phyloP scores from a whole-genome alignment of 441 rosid genomes.

The Jatropha podagrica region DNA sequence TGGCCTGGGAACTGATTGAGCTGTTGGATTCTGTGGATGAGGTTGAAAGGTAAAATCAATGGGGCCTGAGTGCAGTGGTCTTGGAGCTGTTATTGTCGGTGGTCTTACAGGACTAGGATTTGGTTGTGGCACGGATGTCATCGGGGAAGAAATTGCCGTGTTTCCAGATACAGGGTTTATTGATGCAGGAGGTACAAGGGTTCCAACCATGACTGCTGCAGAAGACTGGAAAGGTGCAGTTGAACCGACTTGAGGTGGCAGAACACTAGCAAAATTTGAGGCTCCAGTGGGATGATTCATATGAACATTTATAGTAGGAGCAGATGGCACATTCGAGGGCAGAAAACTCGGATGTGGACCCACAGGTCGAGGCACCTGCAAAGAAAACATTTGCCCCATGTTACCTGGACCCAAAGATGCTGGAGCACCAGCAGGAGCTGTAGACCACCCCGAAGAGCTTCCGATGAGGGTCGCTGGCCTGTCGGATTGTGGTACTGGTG shows the following conservation, averaged over 20 bases:
- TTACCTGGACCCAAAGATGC: conserved; percentile 36
- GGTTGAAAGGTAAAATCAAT: conserved; percentile 65
- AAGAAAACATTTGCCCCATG: conserved; percentile 42
- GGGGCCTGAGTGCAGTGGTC: conserved; percentile 41
- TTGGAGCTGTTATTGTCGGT: conserved; percentile 29
- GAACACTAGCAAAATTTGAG: conserved; percentile 29
- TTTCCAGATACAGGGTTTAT: conserved; percentile 23
- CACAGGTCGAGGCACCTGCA: conserved; percentile 34
- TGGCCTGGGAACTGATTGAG: conserved; percentile 45
- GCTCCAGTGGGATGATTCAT: conserved; percentile 29
- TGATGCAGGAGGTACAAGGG: conserved; percentile 23
- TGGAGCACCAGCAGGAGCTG: conserved; percentile 21
- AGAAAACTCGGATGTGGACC: conserved; percentile 41
- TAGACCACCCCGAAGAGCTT: conserved; percentile 42
- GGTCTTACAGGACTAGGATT: conserved; percentile 31
- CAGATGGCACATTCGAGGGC: conserved; percentile 32
- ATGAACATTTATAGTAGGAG: conserved; percentile 21
- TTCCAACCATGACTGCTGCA: conserved; percentile 6
- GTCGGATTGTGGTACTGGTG: conserved; percentile 36
- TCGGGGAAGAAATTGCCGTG: conserved; percentile 24
- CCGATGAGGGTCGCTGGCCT: conserved; percentile 24
- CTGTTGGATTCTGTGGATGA: conserved; percentile 37
- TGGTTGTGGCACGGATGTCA: conserved; percentile 29
- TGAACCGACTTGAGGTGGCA: conserved; percentile 25
- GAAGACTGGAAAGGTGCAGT: conserved; percentile 27